These are phyloP conservation scores for Lasiodiplodia gonubiensis DNA, from an alignment of 2,329 filamentous ascomycete species.

Conservation along the genomic window DNA sequence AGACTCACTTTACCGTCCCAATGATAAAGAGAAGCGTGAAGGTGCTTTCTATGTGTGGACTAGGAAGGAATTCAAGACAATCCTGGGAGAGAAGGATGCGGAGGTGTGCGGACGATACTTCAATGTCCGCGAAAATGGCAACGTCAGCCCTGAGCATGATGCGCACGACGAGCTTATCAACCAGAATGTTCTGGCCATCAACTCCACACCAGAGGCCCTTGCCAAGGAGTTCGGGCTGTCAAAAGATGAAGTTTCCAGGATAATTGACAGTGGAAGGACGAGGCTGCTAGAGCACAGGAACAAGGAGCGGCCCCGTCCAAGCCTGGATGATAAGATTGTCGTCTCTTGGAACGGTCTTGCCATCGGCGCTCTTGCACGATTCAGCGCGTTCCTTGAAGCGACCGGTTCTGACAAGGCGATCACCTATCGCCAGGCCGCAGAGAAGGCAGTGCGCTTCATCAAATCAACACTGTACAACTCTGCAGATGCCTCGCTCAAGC, in stretches of 20 bases:
- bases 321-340: slow-evolving; percentile 86
- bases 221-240: slow-evolving; percentile 76
- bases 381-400: slow-evolving; percentile 66
- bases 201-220: slow-evolving; percentile 70
- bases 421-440: slow-evolving; percentile 69
- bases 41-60: slow-evolving; percentile 97
- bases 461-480: slow-evolving; percentile 74
- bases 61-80: slow-evolving; percentile 78
- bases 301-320: slow-evolving; percentile 74
- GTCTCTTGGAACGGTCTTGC: slow-evolving; percentile 88
- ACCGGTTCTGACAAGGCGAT: slow-evolving; percentile 60
- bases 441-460: slow-evolving; percentile 74
- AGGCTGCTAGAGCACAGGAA: slow-evolving; percentile 76
- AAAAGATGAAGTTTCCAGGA: slow-evolving; percentile 69
- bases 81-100: slow-evolving; percentile 72
- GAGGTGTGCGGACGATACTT: slow-evolving; percentile 82
- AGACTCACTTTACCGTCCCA: slow-evolving; percentile 76
- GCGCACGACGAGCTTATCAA: slow-evolving; percentile 93
- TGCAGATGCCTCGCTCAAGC: slow-evolving; percentile 66
- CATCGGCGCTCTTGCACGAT: slow-evolving; percentile 79
- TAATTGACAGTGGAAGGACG: slow-evolving; percentile 69
- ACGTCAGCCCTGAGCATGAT: slow-evolving; percentile 81
- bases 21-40: slow-evolving; percentile 81
- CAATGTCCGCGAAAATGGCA: slow-evolving; percentile 82
- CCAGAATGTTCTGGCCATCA: slow-evolving; percentile 83